phyloP scores from a whole-genome alignment of 2,329 filamentous ascomycete species.

The Neofusicoccum laricinum region DNA sequence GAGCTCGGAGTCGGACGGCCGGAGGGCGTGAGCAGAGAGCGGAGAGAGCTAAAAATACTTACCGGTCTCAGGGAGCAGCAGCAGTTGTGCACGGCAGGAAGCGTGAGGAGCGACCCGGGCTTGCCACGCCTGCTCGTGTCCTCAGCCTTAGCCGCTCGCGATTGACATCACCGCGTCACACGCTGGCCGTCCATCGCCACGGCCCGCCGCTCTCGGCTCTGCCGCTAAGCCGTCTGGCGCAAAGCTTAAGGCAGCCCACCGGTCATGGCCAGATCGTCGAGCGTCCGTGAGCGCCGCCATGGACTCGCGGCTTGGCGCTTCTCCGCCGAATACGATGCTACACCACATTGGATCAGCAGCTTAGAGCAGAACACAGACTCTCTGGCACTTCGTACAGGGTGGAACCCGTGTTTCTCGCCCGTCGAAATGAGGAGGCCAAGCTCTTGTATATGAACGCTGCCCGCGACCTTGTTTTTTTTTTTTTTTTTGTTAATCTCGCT shows the following conservation, averaged over 20 bases:
- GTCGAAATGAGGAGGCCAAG: neutral
- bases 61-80: too few species aligned
- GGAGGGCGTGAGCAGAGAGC: too few species aligned
- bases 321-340: conserved; percentile 7
- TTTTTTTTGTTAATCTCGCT: too few species aligned
- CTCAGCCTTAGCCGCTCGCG: conserved; percentile 1
- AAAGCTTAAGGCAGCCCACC: neutral
- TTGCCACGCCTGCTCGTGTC: neutral
- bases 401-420: neutral
- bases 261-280: neutral
- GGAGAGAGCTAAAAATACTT: neutral
- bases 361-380: neutral
- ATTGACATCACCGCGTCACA: neutral
- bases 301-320: neutral
- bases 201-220: neutral
- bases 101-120: too few species aligned
- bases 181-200: neutral
- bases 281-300: neutral
- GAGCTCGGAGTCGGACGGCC: neutral
- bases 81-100: too few species aligned
- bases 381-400: neutral
- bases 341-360: conserved; percentile 1
- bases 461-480: too few species aligned
- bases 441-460: neutral
- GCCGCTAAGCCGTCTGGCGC: neutral